Evolutionary conservation across 768 basidiomycete genomes (phyloP).

Genomic region (Lactarius indigo): DNA sequence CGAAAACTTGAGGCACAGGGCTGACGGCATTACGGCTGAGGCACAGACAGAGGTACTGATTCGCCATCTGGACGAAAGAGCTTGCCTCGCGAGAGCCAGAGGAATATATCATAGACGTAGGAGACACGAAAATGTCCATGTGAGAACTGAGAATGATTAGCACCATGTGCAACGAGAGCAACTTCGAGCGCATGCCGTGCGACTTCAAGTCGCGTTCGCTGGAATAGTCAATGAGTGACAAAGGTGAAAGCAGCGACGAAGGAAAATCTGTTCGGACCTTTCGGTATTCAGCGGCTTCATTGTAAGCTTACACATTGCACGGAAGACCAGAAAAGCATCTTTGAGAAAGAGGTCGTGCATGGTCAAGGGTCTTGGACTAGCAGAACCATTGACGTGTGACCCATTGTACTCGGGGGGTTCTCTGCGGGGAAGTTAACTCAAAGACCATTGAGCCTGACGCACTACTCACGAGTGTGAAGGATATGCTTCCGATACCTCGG

Average conservation of each 20-base stretch:
- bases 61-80: constrained; percentile 88
- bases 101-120: constrained; percentile 87
- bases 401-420: constrained; percentile 7
- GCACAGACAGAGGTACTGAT: constrained; percentile 91
- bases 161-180: constrained; percentile 91
- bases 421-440: constrained; percentile 3
- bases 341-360: constrained; percentile 91
- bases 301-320: constrained; percentile 93
- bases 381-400: constrained; percentile 24
- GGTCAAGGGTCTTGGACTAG: constrained; percentile 47
- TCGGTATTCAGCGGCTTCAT: constrained; percentile 96
- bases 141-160: constrained; percentile 89
- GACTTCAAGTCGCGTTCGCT: constrained; percentile 96
- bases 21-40: constrained; percentile 94
- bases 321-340: constrained; percentile 96
- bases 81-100: constrained; percentile 84
- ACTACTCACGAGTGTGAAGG: constrained; percentile 10
- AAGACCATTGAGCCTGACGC: no score
- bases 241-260: not conserved
- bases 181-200: constrained; percentile 95
- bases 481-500: not conserved
- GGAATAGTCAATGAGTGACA: constrained; percentile 24
- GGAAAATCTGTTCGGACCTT: constrained; percentile 51
- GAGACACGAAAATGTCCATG: constrained; percentile 85
- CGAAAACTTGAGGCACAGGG: constrained; percentile 94